Evolutionary conservation across 2,329 filamentous ascomycete genomes (phyloP).

Genomic region (Aspergillus fischeri): DNA sequence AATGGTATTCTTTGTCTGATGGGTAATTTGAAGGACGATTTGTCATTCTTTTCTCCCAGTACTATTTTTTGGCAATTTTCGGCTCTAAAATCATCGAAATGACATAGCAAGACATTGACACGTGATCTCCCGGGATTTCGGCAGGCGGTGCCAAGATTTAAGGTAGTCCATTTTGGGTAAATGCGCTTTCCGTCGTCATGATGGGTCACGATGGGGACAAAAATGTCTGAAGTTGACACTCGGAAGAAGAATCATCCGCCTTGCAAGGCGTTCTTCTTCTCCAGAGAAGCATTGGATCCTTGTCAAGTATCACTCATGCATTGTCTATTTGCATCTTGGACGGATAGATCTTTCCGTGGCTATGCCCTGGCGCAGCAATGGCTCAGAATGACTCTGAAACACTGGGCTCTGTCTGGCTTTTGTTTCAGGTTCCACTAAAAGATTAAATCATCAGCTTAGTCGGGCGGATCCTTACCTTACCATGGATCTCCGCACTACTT

Average conservation of each 20-base stretch:
- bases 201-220: neutral
- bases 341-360: conserved; percentile 8
- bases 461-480: neutral
- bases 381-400: conserved; percentile 14
- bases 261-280: neutral
- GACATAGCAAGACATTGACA: neutral
- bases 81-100: neutral
- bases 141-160: neutral
- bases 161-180: neutral
- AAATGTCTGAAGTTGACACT: neutral
- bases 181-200: neutral
- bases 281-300: too few relatives aligned
- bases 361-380: conserved; percentile 22
- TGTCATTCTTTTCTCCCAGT: neutral
- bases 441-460: neutral
- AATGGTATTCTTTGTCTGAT: neutral
- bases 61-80: too few relatives aligned
- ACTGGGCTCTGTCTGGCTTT: conserved; percentile 1
- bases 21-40: neutral
- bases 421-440: conserved; percentile 2
- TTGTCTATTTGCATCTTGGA: neutral
- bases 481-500: neutral
- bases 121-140: conserved; percentile 10
- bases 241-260: neutral
- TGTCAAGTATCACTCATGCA: too few relatives aligned